phyloP scores from a whole-genome alignment of 495 filamentous ascomycete species.

The Neurospora sp. region DNA sequence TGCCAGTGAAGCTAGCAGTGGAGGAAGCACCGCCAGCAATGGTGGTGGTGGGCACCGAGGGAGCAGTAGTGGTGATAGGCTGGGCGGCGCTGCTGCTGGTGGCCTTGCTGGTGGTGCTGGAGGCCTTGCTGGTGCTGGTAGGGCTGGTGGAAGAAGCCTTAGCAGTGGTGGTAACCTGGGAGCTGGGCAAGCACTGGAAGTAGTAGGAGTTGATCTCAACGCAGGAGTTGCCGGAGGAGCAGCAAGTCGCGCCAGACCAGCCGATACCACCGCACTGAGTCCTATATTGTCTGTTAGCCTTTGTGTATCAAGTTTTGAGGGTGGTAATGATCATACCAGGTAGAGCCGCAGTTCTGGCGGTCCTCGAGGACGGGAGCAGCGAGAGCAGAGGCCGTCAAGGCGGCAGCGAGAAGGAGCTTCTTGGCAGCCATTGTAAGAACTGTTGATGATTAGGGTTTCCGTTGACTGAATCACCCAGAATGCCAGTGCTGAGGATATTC shows the following conservation, averaged over 20 bases:
- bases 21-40: conserved; percentile 7
- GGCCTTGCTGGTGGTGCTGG: not conserved
- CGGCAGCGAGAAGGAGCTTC: conserved; percentile 21
- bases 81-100: not conserved
- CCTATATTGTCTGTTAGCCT: conserved; percentile 13
- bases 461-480: not conserved
- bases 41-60: conserved; percentile 4
- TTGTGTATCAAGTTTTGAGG: not conserved
- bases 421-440: conserved; percentile 17
- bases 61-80: conserved; percentile 1
- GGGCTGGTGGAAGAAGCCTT: conserved; percentile 5
- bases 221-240: conserved; percentile 34
- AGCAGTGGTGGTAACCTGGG: conserved; percentile 13
- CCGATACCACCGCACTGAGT: conserved; percentile 42
- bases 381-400: conserved; percentile 25
- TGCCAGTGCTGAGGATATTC: conserved; percentile 1
- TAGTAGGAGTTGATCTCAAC: conserved; percentile 36
- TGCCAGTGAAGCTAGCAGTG: conserved; percentile 32
- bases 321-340: conserved; percentile 19
- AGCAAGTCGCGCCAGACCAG: conserved; percentile 40
- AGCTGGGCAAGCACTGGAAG: conserved; percentile 35
- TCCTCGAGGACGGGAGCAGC: conserved; percentile 33
- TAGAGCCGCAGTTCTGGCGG: conserved; percentile 25
- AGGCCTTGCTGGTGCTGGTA: conserved; percentile 6
- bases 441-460: not conserved